Evolutionary conservation across 129 eudicot species (phyloP).

Genomic region (Saussurea involucrata): DNA sequence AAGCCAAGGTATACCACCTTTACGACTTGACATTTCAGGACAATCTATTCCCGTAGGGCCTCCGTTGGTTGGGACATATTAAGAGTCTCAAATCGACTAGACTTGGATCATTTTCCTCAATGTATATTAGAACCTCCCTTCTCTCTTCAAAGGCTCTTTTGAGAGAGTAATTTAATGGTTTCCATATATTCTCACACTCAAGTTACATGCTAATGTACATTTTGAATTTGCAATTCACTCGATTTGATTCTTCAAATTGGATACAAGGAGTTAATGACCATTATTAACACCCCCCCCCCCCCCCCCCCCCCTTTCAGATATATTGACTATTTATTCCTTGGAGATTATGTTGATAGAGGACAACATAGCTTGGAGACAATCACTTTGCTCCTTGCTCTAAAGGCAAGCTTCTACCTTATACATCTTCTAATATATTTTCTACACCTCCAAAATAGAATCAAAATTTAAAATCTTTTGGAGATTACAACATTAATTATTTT

Average conservation of each 20-base stretch:
- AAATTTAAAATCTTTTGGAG: not conserved
- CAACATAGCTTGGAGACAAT: constrained; percentile 99
- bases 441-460: not conserved
- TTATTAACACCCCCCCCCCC: no score
- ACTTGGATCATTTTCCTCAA: not conserved
- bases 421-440: not conserved
- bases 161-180: not conserved
- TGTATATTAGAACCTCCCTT: not conserved
- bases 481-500: not conserved
- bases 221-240: not conserved
- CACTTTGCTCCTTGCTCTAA: constrained; percentile 86
- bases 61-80: not conserved
- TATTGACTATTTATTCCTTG: constrained; percentile 93
- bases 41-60: not conserved
- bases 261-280: not conserved
- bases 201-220: not conserved
- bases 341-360: constrained; percentile 99
- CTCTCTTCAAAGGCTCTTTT: not conserved
- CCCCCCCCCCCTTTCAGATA: constrained; percentile 68
- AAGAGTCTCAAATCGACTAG: not conserved
- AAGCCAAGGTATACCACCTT: not conserved
- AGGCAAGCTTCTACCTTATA: constrained; percentile 51
- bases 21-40: not conserved
- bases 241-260: not conserved
- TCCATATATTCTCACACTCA: not conserved